Base-by-base conservation (phyloP, 768 basidiomycete species). In the Pisolithus albus region DNA sequence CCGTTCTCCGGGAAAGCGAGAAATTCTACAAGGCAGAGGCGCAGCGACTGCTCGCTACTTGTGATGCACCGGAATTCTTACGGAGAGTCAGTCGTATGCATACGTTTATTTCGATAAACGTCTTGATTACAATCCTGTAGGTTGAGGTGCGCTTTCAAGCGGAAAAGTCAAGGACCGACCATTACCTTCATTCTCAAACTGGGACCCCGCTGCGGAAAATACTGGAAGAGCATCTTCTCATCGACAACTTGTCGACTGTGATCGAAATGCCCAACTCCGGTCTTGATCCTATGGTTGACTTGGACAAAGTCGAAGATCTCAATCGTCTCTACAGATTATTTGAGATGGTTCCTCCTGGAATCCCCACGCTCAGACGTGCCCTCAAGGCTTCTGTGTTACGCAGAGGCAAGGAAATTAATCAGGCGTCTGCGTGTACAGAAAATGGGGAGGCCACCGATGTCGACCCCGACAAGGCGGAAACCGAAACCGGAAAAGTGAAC, bases 191-290 rank as follows among this genome's bases (percentile, higher is more conserved):
- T 15, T 78, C 83, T 4, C 77, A 82, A 52, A 95, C 93, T 1
- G 77, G 79, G 1, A 61, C 70, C 0, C 80, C 85, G 2, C 74
- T 99, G 13, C 78, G 80, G 24, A 74, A 79, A 49, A 89, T 95
- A 42, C 75, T 98, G 15, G 82, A 93, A 63, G 73, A 82, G 39
- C 71, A 83, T 49, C 82, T 98, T 36, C 74, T 99, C 36, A 79
- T 84, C 0, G 76, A 86, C 7, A 89, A 97, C 65, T 70, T 98
- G 16, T 61, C 70, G n/a, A 72, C 78, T 5, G 77, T 96, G 48
- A 81, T 98, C 51, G 74, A 75, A 30, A 88, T 91, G 80, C 77
- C 81, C 1, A 81, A 83, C 56, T 92, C 93, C 5, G 96, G 96
- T 8, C 69, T 98, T 44, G 83, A 93, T 56, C 72, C 72, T 16